Percentiles rank a stretch among this genome's conserved stretches.
These are phyloP conservation scores for Clonostachys solani DNA, from an alignment of 2,329 filamentous ascomycete genomes.

Conservation along the genomic window DNA sequence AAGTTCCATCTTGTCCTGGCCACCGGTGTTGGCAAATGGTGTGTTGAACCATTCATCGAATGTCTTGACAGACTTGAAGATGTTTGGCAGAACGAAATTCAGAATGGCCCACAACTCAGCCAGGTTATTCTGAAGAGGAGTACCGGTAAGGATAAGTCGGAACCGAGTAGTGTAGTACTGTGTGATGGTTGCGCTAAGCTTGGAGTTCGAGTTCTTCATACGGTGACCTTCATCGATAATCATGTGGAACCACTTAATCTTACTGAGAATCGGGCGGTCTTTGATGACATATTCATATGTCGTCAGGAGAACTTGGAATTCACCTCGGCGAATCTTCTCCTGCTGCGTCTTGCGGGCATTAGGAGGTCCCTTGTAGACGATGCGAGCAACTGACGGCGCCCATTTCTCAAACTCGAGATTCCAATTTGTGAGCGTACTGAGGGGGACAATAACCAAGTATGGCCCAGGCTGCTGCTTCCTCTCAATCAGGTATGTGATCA, in stretches of 20 bases:
- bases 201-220: slow-evolving; percentile 98
- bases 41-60: slow-evolving; percentile 99
- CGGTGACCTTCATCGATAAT: slow-evolving; percentile 99
- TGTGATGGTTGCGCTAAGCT: slow-evolving; percentile 90
- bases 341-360: slow-evolving; percentile 84
- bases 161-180: slow-evolving; percentile 94
- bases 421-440: slow-evolving; percentile 98
- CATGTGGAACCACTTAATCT: slow-evolving; percentile 99
- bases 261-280: slow-evolving; percentile 88
- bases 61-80: slow-evolving; percentile 98
- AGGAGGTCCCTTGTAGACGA: slow-evolving; percentile 97
- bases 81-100: slow-evolving; percentile 96
- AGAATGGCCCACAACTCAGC: slow-evolving; percentile 96
- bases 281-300: slow-evolving; percentile 99
- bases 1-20: slow-evolving; percentile 97
- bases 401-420: slow-evolving; percentile 98
- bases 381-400: slow-evolving; percentile 80
- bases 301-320: slow-evolving; percentile 93
- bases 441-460: slow-evolving; percentile 92
- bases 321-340: slow-evolving; percentile 87
- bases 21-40: slow-evolving; percentile 95
- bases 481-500: slow-evolving; percentile 97
- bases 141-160: slow-evolving; percentile 95
- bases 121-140: slow-evolving; percentile 94
- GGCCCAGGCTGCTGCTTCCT: slow-evolving; percentile 88